Base-by-base conservation (phyloP, 768 basidiomycete species). In the Neoboletus brunneissimus region DNA sequence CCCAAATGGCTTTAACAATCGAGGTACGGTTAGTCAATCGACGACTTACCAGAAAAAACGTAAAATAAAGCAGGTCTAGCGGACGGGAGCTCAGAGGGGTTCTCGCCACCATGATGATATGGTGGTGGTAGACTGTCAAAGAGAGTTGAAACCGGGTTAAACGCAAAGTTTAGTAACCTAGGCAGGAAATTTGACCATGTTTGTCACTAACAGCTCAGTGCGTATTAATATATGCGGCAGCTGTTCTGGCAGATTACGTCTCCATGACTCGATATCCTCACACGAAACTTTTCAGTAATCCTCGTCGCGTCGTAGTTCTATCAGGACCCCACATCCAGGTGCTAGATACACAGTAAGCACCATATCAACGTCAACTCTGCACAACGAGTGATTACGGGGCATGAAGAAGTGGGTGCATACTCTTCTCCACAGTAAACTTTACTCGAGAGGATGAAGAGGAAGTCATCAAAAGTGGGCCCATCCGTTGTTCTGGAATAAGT, bases 261-360 rank as follows among this genome's bases (percentile, higher is more conserved):
- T 38, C 29, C 54, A 81, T 79, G 78, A 61, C 68, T 40, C 68
- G 73, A 58, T 80, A 70, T 62, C 86, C 87, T 23, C 77, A 82
- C 60, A 76, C 78, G 11, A 75, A 72, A 34, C 57, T 88, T 1
- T 79, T 83, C 57, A 63, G 72, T 13, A 66, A 75, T 13, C 51
- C 70, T 1, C 48, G 57, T 12, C 70, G 59, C 34, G 72, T 76
- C 0, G 67, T 85, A 13, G 79, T 75, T 23, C 74, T 84, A 4
- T 77, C 82, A 18, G 89, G 88, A 0, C 81, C 82, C 1, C 81
- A 86, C 57, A 79, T 90, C 4, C 85, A 87, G 55, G 71, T 85
- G 22, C 48, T 90, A 15, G 76, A 85, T 52, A 70, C 77, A 34
- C 65, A 70, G 87, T 88, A 77, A 59, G 82, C 59, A 44, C 25